A percentile compares a stretch with the other conserved stretches of the same genome.
These are phyloP conservation scores for Aeminium ludgeri DNA, from an alignment of 495 filamentous ascomycete genomes.

Conservation along the genomic window DNA sequence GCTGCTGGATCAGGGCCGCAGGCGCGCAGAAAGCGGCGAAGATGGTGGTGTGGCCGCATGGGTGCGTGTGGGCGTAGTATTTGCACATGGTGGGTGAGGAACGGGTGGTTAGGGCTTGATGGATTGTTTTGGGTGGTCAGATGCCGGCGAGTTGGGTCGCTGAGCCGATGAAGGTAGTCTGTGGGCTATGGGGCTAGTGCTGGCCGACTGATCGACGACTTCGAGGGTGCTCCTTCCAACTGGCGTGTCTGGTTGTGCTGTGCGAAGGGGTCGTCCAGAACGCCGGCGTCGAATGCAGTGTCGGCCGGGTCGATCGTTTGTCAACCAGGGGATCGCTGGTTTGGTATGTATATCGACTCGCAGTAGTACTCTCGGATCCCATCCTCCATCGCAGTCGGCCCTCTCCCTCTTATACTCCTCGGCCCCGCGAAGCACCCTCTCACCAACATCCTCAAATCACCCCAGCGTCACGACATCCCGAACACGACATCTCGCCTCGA, in stretches of 20 bases:
- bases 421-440: too few species aligned
- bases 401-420: too few species aligned
- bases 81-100: conserved; percentile 16
- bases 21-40: conserved; percentile 20
- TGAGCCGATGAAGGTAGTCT: neutral
- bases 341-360: too few species aligned
- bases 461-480: too few species aligned
- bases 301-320: too few species aligned
- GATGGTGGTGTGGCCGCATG: conserved; percentile 24
- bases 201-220: neutral
- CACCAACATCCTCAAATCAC: too few species aligned
- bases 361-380: too few species aligned
- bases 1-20: conserved; percentile 13
- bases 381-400: too few species aligned
- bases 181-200: neutral
- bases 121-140: neutral
- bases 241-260: neutral
- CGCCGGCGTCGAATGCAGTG: too few species aligned
- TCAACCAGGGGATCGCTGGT: too few species aligned
- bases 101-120: neutral
- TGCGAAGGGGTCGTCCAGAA: neutral
- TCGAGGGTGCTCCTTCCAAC: neutral
- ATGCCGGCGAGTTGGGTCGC: neutral
- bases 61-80: conserved; percentile 26
- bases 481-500: too few species aligned